Evolutionary conservation across 2,329 filamentous ascomycete genomes (phyloP).

Genomic region (Alternaria sp.): DNA sequence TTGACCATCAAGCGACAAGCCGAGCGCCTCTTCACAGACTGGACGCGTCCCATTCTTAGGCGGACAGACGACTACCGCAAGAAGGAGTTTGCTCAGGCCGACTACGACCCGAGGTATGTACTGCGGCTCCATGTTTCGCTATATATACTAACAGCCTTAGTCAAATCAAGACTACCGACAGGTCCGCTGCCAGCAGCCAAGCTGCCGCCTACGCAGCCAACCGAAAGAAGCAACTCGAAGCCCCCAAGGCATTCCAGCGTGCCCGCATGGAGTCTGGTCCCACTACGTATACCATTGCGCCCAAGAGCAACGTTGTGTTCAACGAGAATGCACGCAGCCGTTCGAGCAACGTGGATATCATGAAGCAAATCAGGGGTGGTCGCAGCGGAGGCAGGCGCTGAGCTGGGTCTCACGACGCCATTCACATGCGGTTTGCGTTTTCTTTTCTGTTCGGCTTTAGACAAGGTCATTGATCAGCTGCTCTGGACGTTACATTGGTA

Average conservation of each 20-base stretch:
- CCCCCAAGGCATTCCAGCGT: constrained; percentile 62
- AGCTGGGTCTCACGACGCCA: neutral
- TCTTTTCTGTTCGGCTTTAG: neutral
- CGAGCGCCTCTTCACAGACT: constrained; percentile 89
- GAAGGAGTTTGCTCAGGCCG: constrained; percentile 69
- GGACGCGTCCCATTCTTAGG: constrained; percentile 93
- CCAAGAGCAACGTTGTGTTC: constrained; percentile 59
- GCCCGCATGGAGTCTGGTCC: constrained; percentile 65
- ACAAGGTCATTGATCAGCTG: neutral
- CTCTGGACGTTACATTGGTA: neutral
- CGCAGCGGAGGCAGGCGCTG: constrained; percentile 33
- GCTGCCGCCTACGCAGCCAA: constrained; percentile 38
- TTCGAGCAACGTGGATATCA: constrained; percentile 37
- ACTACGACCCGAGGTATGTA: constrained; percentile 64
- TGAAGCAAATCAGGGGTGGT: constrained; percentile 39
- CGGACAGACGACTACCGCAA: constrained; percentile 95
- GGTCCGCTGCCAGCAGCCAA: constrained; percentile 39
- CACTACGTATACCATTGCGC: constrained; percentile 68
- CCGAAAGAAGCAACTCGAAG: constrained; percentile 59
- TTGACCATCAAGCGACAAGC: constrained; percentile 90
- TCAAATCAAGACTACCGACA: constrained; percentile 9
- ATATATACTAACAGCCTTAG: constrained; percentile 29
- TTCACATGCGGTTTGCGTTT: neutral
- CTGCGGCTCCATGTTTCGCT: neutral
- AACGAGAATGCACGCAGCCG: constrained; percentile 37